Evolutionary conservation across 1,139 yeast genomes (phyloP).

Genomic region (Geotrichum aggregatum): DNA sequence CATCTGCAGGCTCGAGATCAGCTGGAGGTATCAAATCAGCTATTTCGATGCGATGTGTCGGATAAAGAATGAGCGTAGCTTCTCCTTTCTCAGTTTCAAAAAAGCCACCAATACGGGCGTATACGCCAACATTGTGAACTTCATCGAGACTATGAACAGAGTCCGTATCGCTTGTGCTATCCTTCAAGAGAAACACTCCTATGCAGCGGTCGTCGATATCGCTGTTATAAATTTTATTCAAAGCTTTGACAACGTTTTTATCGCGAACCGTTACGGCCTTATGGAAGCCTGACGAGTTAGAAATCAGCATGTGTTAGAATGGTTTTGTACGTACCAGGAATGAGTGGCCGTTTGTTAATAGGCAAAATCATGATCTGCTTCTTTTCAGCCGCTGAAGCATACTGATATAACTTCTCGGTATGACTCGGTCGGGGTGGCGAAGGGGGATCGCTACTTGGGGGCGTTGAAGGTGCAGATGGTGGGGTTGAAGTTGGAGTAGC

Average conservation of each 20-base stretch:
- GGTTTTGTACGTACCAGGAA: constrained; percentile 20
- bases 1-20: background rate
- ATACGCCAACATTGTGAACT: constrained; percentile 75
- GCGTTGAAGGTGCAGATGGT: constrained; percentile 4
- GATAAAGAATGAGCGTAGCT: constrained; percentile 53
- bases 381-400: constrained; percentile 21
- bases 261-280: constrained; percentile 77
- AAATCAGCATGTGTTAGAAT: background rate
- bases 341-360: constrained; percentile 22
- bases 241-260: constrained; percentile 76
- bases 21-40: constrained; percentile 49
- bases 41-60: constrained; percentile 72
- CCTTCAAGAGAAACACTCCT: constrained; percentile 75
- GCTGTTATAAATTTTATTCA: constrained; percentile 64
- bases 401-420: constrained; percentile 16
- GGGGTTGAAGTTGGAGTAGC: background rate
- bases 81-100: constrained; percentile 45
- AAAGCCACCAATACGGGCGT: constrained; percentile 59
- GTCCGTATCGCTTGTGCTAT: constrained; percentile 69
- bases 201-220: constrained; percentile 65
- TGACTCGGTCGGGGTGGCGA: constrained; percentile 1
- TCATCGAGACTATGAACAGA: constrained; percentile 59
- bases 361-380: constrained; percentile 21
- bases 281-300: constrained; percentile 39
- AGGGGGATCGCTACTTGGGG: constrained; percentile 1